Evolutionary conservation across 164 flowering plant species (phyloP), one percentile per base, ranked within the genome.

Genomic region (Kalanchoe fedtschenkoi): DNA sequence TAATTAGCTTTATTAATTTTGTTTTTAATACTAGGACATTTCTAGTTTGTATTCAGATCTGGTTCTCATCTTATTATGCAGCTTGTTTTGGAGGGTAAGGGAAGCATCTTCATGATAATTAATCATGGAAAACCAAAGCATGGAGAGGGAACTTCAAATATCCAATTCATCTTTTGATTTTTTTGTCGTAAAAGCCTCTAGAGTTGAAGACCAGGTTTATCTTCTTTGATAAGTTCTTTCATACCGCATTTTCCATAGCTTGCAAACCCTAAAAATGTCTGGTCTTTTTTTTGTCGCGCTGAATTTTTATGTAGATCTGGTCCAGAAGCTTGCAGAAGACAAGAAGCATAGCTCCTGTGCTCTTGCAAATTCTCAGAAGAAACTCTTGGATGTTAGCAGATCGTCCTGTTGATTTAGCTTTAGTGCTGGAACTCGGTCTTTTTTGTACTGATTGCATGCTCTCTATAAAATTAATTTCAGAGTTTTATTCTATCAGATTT

Each of bases 41-140:
- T n/a, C n/a, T n/a, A n/a, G n/a, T 28, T 19, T 7, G 16, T 21
- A 6, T 0, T 21, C 62, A 7, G 21, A 33, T 24, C 47, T 35
- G 43, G 26, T 10, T 24, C 7, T 55, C 66, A 41, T 35, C 60
- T 30, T 21, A 34, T 66, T 51, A 68, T 75, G 24, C 88, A 95
- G 99, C 93, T 95, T 73, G 85, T 84, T 69, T 70, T 89, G 69
- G 99, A 95, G 67, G 95, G 96, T 53, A 73, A 75, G 62, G 77
- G 63, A 87, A 80, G 65, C 97, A 95, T 66, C 61, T 73, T 66
- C 80, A 71, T 64, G 78, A 80, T 69, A 63, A 61, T 57, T 95
- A 65, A 71, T 62, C 32, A 61, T 76, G 77, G 95, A 87, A 14
- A 91, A 79, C 58, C 73, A 60, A 63, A 67, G 62, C 29, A 62